Conservation (phyloP, 2,329 filamentous ascomycete species). For the Epichloe typhina region DNA sequence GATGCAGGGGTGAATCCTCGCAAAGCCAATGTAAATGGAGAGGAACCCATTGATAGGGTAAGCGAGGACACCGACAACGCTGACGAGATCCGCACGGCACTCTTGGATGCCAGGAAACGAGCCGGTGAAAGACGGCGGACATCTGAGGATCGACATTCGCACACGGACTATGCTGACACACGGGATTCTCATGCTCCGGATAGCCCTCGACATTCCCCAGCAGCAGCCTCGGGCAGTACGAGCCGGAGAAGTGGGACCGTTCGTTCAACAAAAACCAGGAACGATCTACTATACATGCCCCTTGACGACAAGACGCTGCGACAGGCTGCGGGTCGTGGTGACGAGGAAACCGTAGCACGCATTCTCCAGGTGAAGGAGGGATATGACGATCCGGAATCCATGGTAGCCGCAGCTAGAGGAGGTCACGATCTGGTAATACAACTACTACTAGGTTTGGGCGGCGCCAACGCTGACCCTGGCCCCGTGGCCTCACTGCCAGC, state of each 20-base stretch:
- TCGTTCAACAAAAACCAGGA: conserved; percentile 50
- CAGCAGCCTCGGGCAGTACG: conserved; percentile 23
- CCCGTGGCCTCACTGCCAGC: conserved; percentile 45
- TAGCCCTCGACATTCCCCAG: conserved; percentile 45
- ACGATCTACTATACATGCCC: conserved; percentile 49
- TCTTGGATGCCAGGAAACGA: conserved; percentile 47
- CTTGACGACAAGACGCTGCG: conserved; percentile 49
- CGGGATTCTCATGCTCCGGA: conserved; percentile 42
- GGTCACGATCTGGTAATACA: conserved; percentile 83
- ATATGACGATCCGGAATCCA: conserved; percentile 65
- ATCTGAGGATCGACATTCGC: conserved; percentile 42
- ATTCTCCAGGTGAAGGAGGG: conserved; percentile 48
- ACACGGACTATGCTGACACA: conserved; percentile 31
- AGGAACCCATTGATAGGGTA: conserved; percentile 80
- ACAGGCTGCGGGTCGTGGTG: conserved; percentile 45
- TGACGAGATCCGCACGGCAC: conserved; percentile 60
- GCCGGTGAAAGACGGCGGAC: conserved; percentile 39
- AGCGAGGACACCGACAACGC: conserved; percentile 62
- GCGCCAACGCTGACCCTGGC: conserved; percentile 53
- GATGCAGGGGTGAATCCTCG: conserved; percentile 83
- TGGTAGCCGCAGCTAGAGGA: conserved; percentile 78
- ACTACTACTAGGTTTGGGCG: conserved; percentile 56
- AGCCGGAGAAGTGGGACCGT: conserved; percentile 41
- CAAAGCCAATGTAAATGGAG: conserved; percentile 80
- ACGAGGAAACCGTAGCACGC: conserved; percentile 47